These are phyloP conservation scores for Skeletonema tropicum DNA, from an alignment of 108 stramenopile species.

Conservation along the genomic window DNA sequence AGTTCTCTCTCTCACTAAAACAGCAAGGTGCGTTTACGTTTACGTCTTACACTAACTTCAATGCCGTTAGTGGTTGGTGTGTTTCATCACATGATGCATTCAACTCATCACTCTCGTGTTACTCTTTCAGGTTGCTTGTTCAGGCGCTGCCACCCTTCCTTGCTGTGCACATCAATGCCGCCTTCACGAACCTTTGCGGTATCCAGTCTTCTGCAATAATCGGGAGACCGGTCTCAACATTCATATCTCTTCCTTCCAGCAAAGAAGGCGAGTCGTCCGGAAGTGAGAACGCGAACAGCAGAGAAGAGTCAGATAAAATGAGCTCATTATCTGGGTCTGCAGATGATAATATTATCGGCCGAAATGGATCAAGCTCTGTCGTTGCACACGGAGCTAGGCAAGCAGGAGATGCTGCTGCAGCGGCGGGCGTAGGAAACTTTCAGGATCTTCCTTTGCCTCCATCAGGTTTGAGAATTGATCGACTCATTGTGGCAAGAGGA, in stretches of 20 bases:
- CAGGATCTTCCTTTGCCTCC: conserved; percentile 9
- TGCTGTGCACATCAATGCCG: conserved; percentile 71
- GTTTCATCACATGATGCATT: too few species aligned
- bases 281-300: conserved; percentile 29
- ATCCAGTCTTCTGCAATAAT: conserved; percentile 65
- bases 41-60: not conserved
- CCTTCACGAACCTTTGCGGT: conserved; percentile 66
- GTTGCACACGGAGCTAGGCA: not conserved
- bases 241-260: conserved; percentile 43
- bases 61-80: too few species aligned
- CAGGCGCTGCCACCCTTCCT: conserved; percentile 61
- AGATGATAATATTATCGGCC: conserved; percentile 37
- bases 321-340: conserved; percentile 45
- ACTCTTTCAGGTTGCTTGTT: conserved; percentile 47
- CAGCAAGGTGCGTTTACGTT: conserved; percentile 60
- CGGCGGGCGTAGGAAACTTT: not conserved
- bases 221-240: conserved; percentile 56
- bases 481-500: conserved; percentile 65
- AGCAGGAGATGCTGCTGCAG: conserved; percentile 1
- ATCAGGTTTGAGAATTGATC: conserved; percentile 43
- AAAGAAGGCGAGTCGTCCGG: conserved; percentile 21
- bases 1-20: conserved; percentile 67
- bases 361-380: conserved; percentile 25
- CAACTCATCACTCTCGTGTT: not conserved
- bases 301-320: conserved; percentile 17